Base-by-base conservation (phyloP, 495 filamentous ascomycete species). In the Glutinoglossum americanum region DNA sequence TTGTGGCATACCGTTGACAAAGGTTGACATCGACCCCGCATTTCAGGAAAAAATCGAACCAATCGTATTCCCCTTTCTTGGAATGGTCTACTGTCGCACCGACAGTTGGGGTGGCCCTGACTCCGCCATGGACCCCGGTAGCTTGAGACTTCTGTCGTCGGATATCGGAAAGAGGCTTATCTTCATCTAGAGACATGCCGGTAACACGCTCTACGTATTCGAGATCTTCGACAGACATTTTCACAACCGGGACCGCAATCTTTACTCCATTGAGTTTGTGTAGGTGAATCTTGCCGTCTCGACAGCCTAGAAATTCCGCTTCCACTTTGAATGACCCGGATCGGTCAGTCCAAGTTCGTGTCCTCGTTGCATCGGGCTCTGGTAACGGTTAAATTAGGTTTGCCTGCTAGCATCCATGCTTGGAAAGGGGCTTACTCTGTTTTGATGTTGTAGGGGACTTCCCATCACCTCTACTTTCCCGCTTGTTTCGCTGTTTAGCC, bases 191-290 rank as follows among this genome's bases (percentile, higher is more conserved):
- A 11, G 89, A 95, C 17, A 85, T 73, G n/a, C 88, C 88, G 17
- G 89, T 88, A 15, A 77, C 70, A 56, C 77, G 77, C 69, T 99
- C 92, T 32, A 97, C 89, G 60, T 92, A 96, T 70, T 95, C 89
- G 26, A 99, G 71, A 68, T 99, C 92, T 63, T 89, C 84, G 45
- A 88, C 73, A 1, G 90, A 87, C 92, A 99, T 99, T 68, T 97
- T 97, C 10, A 79, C 69, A 39, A 95, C 79, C 26, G 92, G 90
- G 3, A 99, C 92, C 8, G 92, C 92, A 69, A 99, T 99, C 68
- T 96, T 95, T 53, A 99, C 87, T 11, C 92, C 92, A 65, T 99
- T 99, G 66, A 82, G 73, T 73, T 99, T 99, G 72, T 99, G 92
- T 5, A 99, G 75, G 69, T 97, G 92, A 60, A 99, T 92, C 72